phyloP scores from a whole-genome alignment of 1,139 yeast genomes.

The Eremothecium sinecaudum region DNA sequence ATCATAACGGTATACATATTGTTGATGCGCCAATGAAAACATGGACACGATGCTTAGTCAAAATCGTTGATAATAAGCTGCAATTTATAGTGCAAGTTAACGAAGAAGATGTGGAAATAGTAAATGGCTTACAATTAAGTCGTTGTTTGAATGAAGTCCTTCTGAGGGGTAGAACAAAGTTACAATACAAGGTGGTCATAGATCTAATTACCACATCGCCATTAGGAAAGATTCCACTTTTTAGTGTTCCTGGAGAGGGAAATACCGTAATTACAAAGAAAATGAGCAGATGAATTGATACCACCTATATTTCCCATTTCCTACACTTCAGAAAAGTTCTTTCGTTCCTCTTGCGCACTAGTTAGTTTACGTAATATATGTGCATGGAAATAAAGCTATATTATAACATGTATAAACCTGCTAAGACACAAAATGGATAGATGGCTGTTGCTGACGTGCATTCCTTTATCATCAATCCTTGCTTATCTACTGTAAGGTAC shows the following conservation, averaged over 20 bases:
- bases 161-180: constrained; percentile 27
- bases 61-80: constrained; percentile 16
- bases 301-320: too few relatives aligned
- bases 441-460: too few relatives aligned
- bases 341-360: too few relatives aligned
- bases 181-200: constrained; percentile 29
- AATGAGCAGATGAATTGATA: too few relatives aligned
- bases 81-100: constrained; percentile 27
- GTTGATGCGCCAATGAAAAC: constrained; percentile 30
- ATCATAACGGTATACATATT: constrained; percentile 30
- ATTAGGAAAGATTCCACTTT: constrained; percentile 31
- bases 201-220: constrained; percentile 29
- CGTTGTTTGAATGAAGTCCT: constrained; percentile 32
- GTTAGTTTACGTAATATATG: too few relatives aligned
- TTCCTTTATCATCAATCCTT: too few relatives aligned
- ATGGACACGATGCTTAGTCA: constrained; percentile 33
- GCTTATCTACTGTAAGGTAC: too few relatives aligned
- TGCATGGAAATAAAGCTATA: too few relatives aligned
- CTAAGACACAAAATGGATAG: too few relatives aligned
- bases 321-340: too few relatives aligned
- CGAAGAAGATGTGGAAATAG: constrained; percentile 30
- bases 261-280: constrained; percentile 16
- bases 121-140: constrained; percentile 30
- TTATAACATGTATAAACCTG: too few relatives aligned
- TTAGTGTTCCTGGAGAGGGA: constrained; percentile 24